Percentiles rank a stretch among this genome's conserved stretches.
phyloP scores from a whole-genome alignment of 164 flowering plant genomes.

The Liquidambar formosana region DNA sequence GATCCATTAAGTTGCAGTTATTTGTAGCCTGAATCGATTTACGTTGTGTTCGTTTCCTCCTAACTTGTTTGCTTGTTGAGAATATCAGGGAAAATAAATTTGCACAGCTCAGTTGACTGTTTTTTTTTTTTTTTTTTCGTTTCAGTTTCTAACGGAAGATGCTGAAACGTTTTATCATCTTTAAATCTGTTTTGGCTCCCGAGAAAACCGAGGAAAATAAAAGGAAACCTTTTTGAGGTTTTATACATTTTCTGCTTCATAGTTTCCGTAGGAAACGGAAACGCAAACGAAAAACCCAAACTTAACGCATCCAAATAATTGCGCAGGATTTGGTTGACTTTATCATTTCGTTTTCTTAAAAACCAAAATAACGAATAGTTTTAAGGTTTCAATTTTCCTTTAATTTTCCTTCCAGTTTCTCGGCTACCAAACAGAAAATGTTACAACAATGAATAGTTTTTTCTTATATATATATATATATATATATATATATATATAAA shows the following conservation, averaged over 20 bases:
- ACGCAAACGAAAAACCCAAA: too few relatives aligned
- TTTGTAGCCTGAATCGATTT: neutral
- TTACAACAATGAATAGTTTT: too few relatives aligned
- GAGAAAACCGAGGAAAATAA: neutral
- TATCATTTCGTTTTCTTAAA: neutral
- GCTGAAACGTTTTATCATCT: neutral
- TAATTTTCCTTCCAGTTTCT: neutral
- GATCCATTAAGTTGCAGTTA: neutral
- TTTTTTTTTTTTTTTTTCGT: neutral
- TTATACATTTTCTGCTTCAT: neutral
- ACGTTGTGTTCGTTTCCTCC: neutral
- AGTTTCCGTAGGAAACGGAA: too few relatives aligned
- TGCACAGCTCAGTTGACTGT: too few relatives aligned
- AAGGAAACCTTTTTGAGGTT: neutral
- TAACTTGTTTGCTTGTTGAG: neutral
- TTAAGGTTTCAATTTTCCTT: neutral
- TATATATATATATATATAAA: too few relatives aligned
- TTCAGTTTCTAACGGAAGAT: neutral
- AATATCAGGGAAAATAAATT: too few relatives aligned
- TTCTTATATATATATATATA: too few relatives aligned
- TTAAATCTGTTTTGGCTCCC: neutral
- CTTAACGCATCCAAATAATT: too few relatives aligned
- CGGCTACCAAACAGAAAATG: too few relatives aligned
- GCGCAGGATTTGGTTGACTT: neutral
- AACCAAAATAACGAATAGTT: neutral